A percentile compares a stretch with the other conserved stretches of the same genome.
phyloP scores from a whole-genome alignment of 2,329 filamentous ascomycete genomes.

The Colletotrichum ledebouriae region DNA sequence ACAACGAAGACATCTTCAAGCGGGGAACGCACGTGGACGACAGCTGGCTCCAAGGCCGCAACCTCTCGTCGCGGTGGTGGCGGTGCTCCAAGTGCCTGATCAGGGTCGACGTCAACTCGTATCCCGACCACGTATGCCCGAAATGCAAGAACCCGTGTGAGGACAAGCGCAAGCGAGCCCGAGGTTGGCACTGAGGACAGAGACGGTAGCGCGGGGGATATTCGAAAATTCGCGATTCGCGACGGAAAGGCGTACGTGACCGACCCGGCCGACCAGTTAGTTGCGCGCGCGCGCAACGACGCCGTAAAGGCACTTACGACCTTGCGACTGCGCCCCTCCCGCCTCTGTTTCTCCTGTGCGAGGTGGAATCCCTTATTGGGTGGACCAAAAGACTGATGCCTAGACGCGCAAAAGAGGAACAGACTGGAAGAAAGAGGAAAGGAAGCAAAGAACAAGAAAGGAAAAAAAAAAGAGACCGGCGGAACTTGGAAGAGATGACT shows the following conservation, averaged over 20 bases:
- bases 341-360: background rate
- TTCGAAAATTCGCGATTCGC: no score
- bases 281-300: background rate
- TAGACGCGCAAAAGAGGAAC: constrained; percentile 22
- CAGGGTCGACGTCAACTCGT: constrained; percentile 59
- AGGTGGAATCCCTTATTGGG: constrained; percentile 20
- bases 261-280: background rate
- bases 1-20: constrained; percentile 67
- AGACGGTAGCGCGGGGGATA: background rate
- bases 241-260: no score
- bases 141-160: constrained; percentile 63
- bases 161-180: constrained; percentile 52
- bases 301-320: background rate
- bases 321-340: constrained; percentile 10
- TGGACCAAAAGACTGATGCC: constrained; percentile 26
- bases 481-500: constrained; percentile 9
- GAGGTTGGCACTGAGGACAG: constrained; percentile 39
- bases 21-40: constrained; percentile 54
- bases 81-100: constrained; percentile 66
- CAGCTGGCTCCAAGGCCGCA: constrained; percentile 57
- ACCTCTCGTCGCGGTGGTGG: constrained; percentile 62
- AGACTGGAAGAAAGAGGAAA: background rate
- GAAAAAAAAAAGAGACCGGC: no score
- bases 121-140: constrained; percentile 55
- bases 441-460: no score